Conservation (phyloP, 176 grass and related monocot genomes). For the Eragrostis nindensis region DNA sequence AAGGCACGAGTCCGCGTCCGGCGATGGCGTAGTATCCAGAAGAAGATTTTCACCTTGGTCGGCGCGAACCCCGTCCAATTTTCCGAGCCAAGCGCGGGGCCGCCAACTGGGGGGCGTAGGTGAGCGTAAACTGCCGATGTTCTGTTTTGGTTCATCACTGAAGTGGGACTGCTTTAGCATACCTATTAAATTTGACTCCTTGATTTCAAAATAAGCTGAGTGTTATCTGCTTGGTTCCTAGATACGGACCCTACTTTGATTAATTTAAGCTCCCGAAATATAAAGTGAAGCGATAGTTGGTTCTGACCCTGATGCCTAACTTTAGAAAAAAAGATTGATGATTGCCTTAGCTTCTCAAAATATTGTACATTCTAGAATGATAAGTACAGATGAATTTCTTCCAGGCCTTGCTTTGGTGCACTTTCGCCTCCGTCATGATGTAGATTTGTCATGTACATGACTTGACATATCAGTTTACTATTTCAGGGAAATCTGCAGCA, state of each 20-base stretch:
- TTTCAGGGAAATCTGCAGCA: conserved; percentile 89
- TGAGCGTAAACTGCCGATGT: no score
- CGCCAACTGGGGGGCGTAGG: no score
- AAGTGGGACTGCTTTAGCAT: conserved; percentile 14
- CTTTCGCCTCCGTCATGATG: not conserved
- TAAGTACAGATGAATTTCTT: not conserved
- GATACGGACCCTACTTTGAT: conserved; percentile 17
- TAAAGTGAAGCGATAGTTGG: conserved; percentile 19
- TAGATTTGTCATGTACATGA: conserved; percentile 20
- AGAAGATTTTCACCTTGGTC: no score
- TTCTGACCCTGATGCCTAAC: conserved; percentile 33
- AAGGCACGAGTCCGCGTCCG: no score
- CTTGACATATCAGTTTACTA: conserved; percentile 8
- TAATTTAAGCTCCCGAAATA: conserved; percentile 6
- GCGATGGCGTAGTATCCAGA: no score
- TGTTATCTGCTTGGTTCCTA: no score
- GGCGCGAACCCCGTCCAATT: no score
- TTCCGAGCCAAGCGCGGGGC: no score
- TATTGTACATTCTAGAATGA: conserved; percentile 17
- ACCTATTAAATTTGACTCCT: not conserved
- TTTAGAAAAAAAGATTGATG: conserved; percentile 25
- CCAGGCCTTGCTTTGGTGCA: no score
- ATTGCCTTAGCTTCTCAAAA: conserved; percentile 29
- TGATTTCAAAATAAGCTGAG: no score
- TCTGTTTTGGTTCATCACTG: conserved; percentile 3